Evolutionary conservation across 176 grass and related monocot species (phyloP).

Genomic region (Coix lacrymajobi): DNA sequence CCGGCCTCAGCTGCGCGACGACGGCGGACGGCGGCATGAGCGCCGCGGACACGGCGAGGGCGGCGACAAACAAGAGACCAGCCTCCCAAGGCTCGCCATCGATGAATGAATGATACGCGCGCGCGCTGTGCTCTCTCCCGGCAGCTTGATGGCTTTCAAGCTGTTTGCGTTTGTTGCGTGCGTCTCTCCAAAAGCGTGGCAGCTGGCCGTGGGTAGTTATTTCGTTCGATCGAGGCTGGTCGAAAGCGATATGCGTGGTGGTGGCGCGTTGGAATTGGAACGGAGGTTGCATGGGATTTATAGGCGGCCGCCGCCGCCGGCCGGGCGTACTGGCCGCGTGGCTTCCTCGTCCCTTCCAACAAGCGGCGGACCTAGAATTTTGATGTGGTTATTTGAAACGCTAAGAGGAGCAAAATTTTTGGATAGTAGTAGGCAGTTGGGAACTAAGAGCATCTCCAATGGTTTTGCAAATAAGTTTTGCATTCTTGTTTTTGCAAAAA

Average conservation of each 20-base stretch:
- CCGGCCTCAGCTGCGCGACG: background rate
- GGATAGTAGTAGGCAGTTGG: no score
- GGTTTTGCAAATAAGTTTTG: no score
- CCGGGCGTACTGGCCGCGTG: background rate
- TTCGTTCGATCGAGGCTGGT: constrained; percentile 3
- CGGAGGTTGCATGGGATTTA: background rate
- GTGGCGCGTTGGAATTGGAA: background rate
- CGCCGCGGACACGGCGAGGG: background rate
- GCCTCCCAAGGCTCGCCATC: background rate
- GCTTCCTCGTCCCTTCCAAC: background rate
- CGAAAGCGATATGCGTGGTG: background rate
- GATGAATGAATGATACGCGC: background rate
- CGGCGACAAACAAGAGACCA: background rate
- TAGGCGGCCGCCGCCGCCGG: background rate
- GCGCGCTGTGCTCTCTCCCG: background rate
- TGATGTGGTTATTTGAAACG: no score
- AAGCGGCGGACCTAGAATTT: no score
- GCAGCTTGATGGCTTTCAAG: background rate
- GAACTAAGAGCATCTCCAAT: no score
- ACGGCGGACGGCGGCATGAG: background rate
- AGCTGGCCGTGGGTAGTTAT: background rate
- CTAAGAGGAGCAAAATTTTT: no score
- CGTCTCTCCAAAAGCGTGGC: background rate
- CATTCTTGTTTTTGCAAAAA: no score
- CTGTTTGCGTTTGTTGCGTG: constrained; percentile 2